Base-by-base conservation (phyloP, 257 asterid genomes). In the Eucommia ulmoides region DNA sequence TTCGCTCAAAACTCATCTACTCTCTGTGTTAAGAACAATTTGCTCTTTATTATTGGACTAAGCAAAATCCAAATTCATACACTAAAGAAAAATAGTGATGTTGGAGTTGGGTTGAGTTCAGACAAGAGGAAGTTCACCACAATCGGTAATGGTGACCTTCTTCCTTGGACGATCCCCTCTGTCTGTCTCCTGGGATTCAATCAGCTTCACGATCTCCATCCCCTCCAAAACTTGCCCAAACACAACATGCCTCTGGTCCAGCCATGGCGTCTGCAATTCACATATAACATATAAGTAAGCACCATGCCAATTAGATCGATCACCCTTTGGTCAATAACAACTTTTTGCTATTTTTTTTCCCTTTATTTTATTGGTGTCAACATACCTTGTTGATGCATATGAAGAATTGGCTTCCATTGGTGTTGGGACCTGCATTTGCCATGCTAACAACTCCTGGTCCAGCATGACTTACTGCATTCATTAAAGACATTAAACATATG, bases 341-440 rank as follows among this genome's bases (percentile, higher is more conserved):
- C n/a, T n/a, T n/a, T n/a, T n/a, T n/a, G n/a, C n/a, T n/a, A n/a
- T n/a, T n/a, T n/a, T n/a, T n/a, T n/a, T n/a, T n/a, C n/a, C n/a
- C n/a, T n/a, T n/a, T n/a, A n/a, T n/a, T n/a, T n/a, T n/a, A n/a
- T n/a, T n/a, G n/a, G n/a, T n/a, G n/a, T n/a, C n/a, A 29, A 49
- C 62, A 50, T 76, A 89, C 98, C 98, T 75, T 77, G 61, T 73
- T 82, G 48, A 94, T 85, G 71, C 96, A 89, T 58, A 89, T 80
- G 81, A 89, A 89, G 62, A 89, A 89, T 52, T 89, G 98, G 78
- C 98, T 89, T 59, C 98, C 98, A 35, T 89, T 89, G 74, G 98
- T 89, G 56, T 89, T 72, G 50, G 96, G 88, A 42, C 98, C 98
- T 56, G 96, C 96, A 73, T 89, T 89, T 58, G 98, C 98, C 96